Percentiles rank a stretch among this genome's conserved stretches.
These are phyloP conservation scores for Escallonia rubra DNA, from an alignment of 129 eudicot genomes.

Conservation along the genomic window DNA sequence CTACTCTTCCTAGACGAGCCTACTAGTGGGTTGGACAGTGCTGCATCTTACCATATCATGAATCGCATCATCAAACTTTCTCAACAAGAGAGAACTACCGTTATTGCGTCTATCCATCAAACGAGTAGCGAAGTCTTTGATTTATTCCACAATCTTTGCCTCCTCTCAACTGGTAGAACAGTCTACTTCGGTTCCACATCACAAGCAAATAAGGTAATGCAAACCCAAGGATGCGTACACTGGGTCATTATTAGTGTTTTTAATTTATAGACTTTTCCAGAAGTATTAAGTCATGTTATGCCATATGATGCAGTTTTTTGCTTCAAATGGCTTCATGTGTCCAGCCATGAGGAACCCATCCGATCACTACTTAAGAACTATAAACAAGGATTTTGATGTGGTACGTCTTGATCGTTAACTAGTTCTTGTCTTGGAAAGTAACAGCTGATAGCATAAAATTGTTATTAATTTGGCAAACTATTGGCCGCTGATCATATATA, in stretches of 20 bases:
- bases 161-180: conserved; percentile 56
- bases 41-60: conserved; percentile 85
- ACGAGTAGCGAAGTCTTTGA: conserved; percentile 76
- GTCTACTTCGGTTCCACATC: conserved; percentile 61
- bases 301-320: conserved; percentile 41
- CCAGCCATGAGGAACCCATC: conserved; percentile 74
- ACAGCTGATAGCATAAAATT: background rate
- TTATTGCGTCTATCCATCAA: conserved; percentile 74
- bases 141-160: conserved; percentile 79
- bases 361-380: conserved; percentile 71
- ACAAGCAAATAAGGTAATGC: conserved; percentile 46
- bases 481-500: conserved; percentile 1
- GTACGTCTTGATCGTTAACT: conserved; percentile 19
- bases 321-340: conserved; percentile 65
- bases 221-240: too few relatives aligned
- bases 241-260: too few relatives aligned
- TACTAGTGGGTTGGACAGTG: conserved; percentile 86
- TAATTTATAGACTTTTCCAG: too few relatives aligned
- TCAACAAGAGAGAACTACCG: conserved; percentile 44
- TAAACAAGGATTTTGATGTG: conserved; percentile 71
- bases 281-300: too few relatives aligned
- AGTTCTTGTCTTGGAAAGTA: too few relatives aligned
- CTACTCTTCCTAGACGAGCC: conserved; percentile 90
- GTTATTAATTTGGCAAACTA: background rate
- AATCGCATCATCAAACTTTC: conserved; percentile 55